Base-by-base conservation (phyloP, 2,329 filamentous ascomycete species). In the Monosporascus ibericus region DNA sequence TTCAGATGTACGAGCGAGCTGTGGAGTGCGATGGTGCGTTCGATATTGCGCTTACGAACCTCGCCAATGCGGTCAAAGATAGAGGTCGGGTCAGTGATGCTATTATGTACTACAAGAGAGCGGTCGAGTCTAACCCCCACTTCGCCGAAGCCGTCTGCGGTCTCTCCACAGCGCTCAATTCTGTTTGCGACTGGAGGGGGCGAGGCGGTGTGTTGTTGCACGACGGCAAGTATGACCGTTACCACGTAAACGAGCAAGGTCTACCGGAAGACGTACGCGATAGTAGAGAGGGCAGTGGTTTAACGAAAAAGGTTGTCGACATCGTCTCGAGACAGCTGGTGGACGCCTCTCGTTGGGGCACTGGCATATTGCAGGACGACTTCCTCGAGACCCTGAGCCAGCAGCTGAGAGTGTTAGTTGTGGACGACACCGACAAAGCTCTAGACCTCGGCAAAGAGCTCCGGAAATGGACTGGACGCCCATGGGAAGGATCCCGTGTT, bases 131-230 rank as follows among this genome's bases (percentile, higher is more conserved):
- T n/a, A 99, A 94, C 61, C 92, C 94, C 0, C 88, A 95, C 36
- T 99, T 99, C 71, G 90, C 94, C 1, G 94, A 99, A 72, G 94
- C 94, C 6, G 92, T 99, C 0, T 99, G 94, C 68, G 94, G 94
- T 7, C 79, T 99, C 49, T 92, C 91, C 2, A 97, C 95, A 53
- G 92, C 94, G 1, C 75, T 99, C 49, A 97, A 96, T 66, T 97
- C 94, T 6, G 92, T 99, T 6, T 99, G 94, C 67, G 88, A 92
- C 64, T 99, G 94, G 94, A 81, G 82, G 63, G 90, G 90, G 30
- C 84, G 94, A 57, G 94, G 94, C 55, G 94, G 94, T 1, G 86
- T 95, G 46, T 77, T 89, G 25, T 79, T 89, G n/a, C 79, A 85
- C 50, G 77, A 76, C 49, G 90, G 88, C 8, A 82, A 78, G 60